Base-by-base conservation (phyloP, 1,139 yeast species). In the Ogataea hybrid region DNA sequence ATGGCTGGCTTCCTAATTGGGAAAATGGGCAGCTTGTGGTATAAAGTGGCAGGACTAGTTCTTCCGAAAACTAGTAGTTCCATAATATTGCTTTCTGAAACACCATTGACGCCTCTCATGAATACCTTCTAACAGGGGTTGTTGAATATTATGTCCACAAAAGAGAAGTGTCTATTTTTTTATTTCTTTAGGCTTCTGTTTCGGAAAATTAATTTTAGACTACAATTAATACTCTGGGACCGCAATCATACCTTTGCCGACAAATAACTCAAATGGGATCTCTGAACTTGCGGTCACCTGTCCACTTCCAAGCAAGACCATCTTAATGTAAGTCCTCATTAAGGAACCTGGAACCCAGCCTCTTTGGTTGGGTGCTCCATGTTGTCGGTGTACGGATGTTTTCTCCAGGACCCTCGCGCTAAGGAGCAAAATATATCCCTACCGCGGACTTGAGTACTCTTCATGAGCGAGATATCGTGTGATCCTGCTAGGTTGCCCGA, bases 1-100 rank as follows among this genome's bases (percentile, higher is more conserved):
- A 39, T 33, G 42, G 42, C 42, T 39, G 37, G 38, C 16, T 28
- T 28, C 42, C 37, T n/a, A 20, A 33, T 39, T 16, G 30, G 42
- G 42, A 22, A 28, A 28, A 15, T 30, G 28, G 35, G 35, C 35
- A 15, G 35, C 22, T 22, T 14, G 11, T 5, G 6, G 2, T 9
- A 3, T n/a, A 22, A 25, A 16, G 40, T 18, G 40, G 40, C 40
- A 37, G 35, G 40, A 23, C 18, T 25, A 28, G 8, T 12, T 21
- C 23, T 17, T 28, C 18, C 11, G 20, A 20, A 28, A 28, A 17
- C n/a, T 16, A 16, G 18, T 15, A 15, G 18, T 15, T 10, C 18
- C 31, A 17, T 14, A 21, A 32, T 20, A 11, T 12, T 10, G 8
- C n/a, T 5, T 22, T 9, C 35, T 32, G 35, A 18, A 22, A 32